These are phyloP conservation scores for Candida nitratophila DNA, from an alignment of 805 yeast species.

Conservation along the genomic window DNA sequence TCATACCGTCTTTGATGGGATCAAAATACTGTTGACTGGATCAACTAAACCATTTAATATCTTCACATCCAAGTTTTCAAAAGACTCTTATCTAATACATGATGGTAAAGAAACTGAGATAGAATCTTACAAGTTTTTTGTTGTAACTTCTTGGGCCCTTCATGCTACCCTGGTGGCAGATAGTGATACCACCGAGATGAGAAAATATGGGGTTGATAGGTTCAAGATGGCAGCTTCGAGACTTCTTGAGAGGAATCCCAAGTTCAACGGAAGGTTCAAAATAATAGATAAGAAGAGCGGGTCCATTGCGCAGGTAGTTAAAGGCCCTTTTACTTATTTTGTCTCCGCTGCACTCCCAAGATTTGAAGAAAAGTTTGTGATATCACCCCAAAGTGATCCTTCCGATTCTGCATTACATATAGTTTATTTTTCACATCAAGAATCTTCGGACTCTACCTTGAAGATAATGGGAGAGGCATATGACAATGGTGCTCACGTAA, in stretches of 20 bases:
- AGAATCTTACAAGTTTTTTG: slow-evolving; percentile 31
- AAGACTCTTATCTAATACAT: slow-evolving; percentile 21
- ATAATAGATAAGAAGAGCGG: slow-evolving; percentile 11
- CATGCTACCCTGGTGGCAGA: slow-evolving; percentile 84
- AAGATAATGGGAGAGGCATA: slow-evolving; percentile 53
- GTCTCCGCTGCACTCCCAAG: slow-evolving; percentile 46
- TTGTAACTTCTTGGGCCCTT: slow-evolving; percentile 78
- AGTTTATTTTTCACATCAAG: slow-evolving; percentile 34
- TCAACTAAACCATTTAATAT: slow-evolving; percentile 32
- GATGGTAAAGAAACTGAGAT: slow-evolving; percentile 10
- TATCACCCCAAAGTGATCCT: slow-evolving; percentile 54
- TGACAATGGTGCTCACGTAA: slow-evolving; percentile 45
- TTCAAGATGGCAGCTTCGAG: slow-evolving; percentile 62
- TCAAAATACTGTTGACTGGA: slow-evolving; percentile 28
- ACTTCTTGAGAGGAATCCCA: slow-evolving; percentile 43
- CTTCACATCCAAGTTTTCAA: slow-evolving; percentile 38
- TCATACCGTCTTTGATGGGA: slow-evolving; percentile 24
- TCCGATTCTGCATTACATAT: slow-evolving; percentile 35
- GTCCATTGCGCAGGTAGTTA: slow-evolving; percentile 5
- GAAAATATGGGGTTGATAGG: slow-evolving; percentile 57
- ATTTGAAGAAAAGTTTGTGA: slow-evolving; percentile 54
- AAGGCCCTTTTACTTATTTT: slow-evolving; percentile 51
- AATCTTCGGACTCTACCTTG: slow-evolving; percentile 31
- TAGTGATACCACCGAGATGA: slow-evolving; percentile 61
- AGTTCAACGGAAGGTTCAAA: slow-evolving; percentile 36